These are phyloP conservation scores for Mentha longifolia DNA, from an alignment of 257 asterid genomes.

Conservation along the genomic window DNA sequence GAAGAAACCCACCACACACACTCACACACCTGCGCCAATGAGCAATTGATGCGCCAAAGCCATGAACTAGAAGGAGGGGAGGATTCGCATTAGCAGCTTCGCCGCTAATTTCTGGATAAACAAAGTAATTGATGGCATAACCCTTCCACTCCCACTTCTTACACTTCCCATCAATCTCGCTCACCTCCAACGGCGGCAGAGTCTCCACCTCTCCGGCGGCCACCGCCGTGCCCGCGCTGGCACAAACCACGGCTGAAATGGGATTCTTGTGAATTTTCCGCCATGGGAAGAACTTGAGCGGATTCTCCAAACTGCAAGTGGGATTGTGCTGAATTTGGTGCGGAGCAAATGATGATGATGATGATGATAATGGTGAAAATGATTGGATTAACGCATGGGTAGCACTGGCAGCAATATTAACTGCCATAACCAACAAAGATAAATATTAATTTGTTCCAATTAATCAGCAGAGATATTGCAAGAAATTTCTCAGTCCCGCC, in stretches of 20 bases:
- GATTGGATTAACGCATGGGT: slow-evolving; percentile 27
- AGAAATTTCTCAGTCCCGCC: background rate
- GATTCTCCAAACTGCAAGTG: slow-evolving; percentile 21
- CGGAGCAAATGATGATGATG: slow-evolving; percentile 33
- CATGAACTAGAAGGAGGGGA: slow-evolving; percentile 83
- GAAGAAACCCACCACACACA: background rate
- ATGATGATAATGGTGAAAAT: slow-evolving; percentile 29
- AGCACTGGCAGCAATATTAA: slow-evolving; percentile 35
- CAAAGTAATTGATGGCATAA: slow-evolving; percentile 63
- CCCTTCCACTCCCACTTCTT: slow-evolving; percentile 86
- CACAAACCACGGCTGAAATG: slow-evolving; percentile 29
- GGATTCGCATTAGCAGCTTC: slow-evolving; percentile 38
- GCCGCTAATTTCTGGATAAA: slow-evolving; percentile 42
- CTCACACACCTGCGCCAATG: slow-evolving; percentile 81
- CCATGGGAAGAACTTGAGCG: slow-evolving; percentile 18
- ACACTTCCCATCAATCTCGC: slow-evolving; percentile 58
- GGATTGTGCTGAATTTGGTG: slow-evolving; percentile 33
- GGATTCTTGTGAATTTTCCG: slow-evolving; percentile 16
- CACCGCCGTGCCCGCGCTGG: slow-evolving; percentile 34
- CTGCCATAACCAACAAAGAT: slow-evolving; percentile 38
- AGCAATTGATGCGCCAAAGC: slow-evolving; percentile 92
- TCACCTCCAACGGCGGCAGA: slow-evolving; percentile 59
- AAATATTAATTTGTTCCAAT: background rate
- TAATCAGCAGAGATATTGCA: slow-evolving; percentile 1
- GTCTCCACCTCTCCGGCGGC: slow-evolving; percentile 40